Evolutionary conservation across 2,329 filamentous ascomycete species (phyloP).

Genomic region (Pestalotiopsis sp.): DNA sequence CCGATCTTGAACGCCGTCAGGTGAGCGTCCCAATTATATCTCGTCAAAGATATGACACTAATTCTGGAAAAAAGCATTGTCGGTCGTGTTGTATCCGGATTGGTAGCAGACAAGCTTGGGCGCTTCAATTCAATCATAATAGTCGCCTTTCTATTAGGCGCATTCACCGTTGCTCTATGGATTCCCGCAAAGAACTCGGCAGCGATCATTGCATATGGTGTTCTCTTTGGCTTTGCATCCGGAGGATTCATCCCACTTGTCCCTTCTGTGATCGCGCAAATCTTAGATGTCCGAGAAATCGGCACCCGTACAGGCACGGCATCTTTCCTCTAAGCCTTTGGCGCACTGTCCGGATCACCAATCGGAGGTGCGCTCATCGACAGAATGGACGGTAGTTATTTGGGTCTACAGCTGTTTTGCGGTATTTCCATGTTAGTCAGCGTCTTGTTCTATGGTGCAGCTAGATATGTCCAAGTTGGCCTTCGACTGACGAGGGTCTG

Average conservation of each 20-base stretch:
- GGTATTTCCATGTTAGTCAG: conserved; percentile 47
- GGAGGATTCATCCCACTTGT: conserved; percentile 34
- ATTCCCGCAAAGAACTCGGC: conserved; percentile 29
- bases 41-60: neutral
- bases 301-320: conserved; percentile 34
- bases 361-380: conserved; percentile 56
- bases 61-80: conserved; percentile 17
- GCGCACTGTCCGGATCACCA: conserved; percentile 56
- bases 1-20: conserved; percentile 53
- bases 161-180: conserved; percentile 38
- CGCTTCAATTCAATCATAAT: conserved; percentile 38
- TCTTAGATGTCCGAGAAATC: conserved; percentile 56
- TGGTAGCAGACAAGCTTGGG: conserved; percentile 26
- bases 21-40: neutral
- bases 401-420: conserved; percentile 67
- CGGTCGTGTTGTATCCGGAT: conserved; percentile 23
- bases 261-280: conserved; percentile 42
- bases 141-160: conserved; percentile 39
- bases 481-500: neutral
- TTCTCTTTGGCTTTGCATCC: conserved; percentile 36
- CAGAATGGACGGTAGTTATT: conserved; percentile 52
- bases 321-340: conserved; percentile 35
- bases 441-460: conserved; percentile 23
- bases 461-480: conserved; percentile 28
- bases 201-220: conserved; percentile 30